phyloP scores from a whole-genome alignment of 345 rosid species.

The Linum trigynum region DNA sequence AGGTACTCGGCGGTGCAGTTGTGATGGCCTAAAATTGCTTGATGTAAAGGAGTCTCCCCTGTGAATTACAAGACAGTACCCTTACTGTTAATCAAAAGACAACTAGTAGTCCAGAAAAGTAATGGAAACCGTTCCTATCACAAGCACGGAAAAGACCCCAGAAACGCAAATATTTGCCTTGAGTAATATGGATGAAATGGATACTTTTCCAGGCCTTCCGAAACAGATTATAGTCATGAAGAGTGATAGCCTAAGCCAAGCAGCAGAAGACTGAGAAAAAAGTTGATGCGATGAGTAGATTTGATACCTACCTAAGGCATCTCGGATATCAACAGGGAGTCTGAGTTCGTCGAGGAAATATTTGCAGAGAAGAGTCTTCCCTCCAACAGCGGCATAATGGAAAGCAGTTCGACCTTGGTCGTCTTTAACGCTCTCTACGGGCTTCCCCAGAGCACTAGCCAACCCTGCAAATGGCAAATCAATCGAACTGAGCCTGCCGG shows the following conservation, averaged over 20 bases:
- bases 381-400: slow-evolving; percentile 11
- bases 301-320: slow-evolving; percentile 1
- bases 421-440: slow-evolving; percentile 6
- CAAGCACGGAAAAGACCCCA: too few species aligned
- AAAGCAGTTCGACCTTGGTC: neutral
- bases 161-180: too few species aligned
- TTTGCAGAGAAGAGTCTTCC: slow-evolving; percentile 11
- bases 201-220: too few species aligned
- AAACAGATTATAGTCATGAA: too few species aligned
- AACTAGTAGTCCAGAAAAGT: too few species aligned
- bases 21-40: slow-evolving; percentile 2
- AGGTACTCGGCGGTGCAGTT: slow-evolving; percentile 10
- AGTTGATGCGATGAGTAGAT: slow-evolving; percentile 9
- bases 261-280: too few species aligned
- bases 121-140: too few species aligned
- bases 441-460: neutral
- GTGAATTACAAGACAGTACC: neutral
- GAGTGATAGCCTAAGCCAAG: too few species aligned
- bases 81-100: too few species aligned
- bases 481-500: too few species aligned
- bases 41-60: slow-evolving; percentile 21
- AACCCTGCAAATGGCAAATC: neutral
- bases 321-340: slow-evolving; percentile 7
- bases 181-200: too few species aligned
- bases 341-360: slow-evolving; percentile 13